These are phyloP conservation scores for Fusarium poae DNA, from an alignment of 2,329 filamentous ascomycete genomes.

Conservation along the genomic window DNA sequence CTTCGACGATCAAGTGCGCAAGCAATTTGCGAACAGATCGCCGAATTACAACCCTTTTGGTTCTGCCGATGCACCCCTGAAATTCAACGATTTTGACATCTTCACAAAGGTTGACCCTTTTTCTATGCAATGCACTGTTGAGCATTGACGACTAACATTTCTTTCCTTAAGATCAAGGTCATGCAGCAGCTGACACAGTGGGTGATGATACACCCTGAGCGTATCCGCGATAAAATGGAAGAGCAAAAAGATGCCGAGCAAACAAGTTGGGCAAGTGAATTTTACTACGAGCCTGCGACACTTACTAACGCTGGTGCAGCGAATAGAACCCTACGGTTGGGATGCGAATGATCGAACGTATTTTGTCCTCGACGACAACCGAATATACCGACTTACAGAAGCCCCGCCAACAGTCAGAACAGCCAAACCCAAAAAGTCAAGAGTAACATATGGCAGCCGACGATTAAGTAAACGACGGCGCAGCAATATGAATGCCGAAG, in stretches of 20 bases:
- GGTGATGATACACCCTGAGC: constrained; percentile 88
- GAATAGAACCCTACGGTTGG: constrained; percentile 88
- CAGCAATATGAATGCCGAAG: constrained; percentile 56
- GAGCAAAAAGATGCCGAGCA: constrained; percentile 86
- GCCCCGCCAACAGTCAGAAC: constrained; percentile 74
- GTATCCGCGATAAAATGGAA: constrained; percentile 86
- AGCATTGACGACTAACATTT: constrained; percentile 3
- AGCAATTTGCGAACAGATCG: constrained; percentile 87
- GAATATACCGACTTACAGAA: constrained; percentile 90
- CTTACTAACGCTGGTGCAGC: constrained; percentile 57
- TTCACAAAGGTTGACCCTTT: constrained; percentile 77
- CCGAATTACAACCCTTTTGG: constrained; percentile 88
- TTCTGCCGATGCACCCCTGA: constrained; percentile 75
- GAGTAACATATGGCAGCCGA: constrained; percentile 62
- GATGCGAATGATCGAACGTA: constrained; percentile 89
- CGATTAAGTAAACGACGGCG: constrained; percentile 81
- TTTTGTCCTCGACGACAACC: constrained; percentile 92
- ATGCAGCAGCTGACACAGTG: constrained; percentile 91
- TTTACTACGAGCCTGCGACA: background rate
- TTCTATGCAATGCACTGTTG: background rate
- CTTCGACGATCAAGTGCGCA: constrained; percentile 92
- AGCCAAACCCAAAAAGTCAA: constrained; percentile 74
- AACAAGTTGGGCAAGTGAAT: constrained; percentile 79
- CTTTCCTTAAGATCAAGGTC: constrained; percentile 70
- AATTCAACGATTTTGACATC: constrained; percentile 85